Evolutionary conservation across 1,284 basidiomycete species (phyloP).

Genomic region (Ganoderma boninense): DNA sequence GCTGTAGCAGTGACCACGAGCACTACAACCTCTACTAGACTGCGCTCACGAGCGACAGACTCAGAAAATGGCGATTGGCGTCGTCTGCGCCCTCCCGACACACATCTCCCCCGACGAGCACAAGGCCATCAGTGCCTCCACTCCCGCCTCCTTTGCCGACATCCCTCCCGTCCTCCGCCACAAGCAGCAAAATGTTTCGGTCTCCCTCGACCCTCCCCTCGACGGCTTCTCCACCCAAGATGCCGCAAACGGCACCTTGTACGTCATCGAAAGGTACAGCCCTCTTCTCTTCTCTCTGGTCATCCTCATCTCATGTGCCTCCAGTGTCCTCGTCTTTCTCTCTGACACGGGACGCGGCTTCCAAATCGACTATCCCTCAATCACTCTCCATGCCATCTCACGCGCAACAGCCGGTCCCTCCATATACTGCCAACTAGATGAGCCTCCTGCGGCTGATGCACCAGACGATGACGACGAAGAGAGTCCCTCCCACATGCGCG

Average conservation of each 20-base stretch:
- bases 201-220: slow-evolving; percentile 73
- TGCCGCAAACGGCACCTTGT: slow-evolving; percentile 68
- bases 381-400: slow-evolving; percentile 90
- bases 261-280: slow-evolving; percentile 83
- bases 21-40: too few species aligned
- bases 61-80: slow-evolving; percentile 37
- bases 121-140: slow-evolving; percentile 68
- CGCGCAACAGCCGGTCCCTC: slow-evolving; percentile 70
- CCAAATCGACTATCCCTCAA: slow-evolving; percentile 82
- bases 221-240: slow-evolving; percentile 62
- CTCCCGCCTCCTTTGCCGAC: slow-evolving; percentile 81
- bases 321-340: slow-evolving; percentile 81
- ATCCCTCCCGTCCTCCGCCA: slow-evolving; percentile 84
- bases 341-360: slow-evolving; percentile 75
- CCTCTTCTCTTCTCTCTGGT: not conserved
- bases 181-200: slow-evolving; percentile 72
- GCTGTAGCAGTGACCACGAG: too few species aligned
- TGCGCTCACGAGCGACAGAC: not conserved
- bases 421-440: slow-evolving; percentile 92
- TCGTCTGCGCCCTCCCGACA: slow-evolving; percentile 60
- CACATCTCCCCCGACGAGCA: slow-evolving; percentile 79
- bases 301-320: slow-evolving; percentile 1
- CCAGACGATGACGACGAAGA: slow-evolving; percentile 52
- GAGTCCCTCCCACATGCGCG: slow-evolving; percentile 72
- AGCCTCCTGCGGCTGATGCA: slow-evolving; percentile 48